Evolutionary conservation across 257 asterid species (phyloP).

Genomic region (Ballota nigra): DNA sequence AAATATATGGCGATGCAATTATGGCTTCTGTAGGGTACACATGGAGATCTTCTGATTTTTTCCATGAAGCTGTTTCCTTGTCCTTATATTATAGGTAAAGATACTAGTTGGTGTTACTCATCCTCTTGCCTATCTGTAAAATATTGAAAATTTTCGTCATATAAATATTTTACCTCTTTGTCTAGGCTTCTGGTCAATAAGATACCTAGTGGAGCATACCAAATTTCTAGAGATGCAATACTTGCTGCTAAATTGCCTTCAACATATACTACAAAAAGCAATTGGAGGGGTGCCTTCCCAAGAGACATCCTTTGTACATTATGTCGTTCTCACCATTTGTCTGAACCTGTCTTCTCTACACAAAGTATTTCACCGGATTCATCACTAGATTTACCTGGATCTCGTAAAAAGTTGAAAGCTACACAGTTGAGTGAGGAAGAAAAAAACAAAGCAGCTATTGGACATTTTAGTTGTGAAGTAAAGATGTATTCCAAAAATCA

Average conservation of each 20-base stretch:
- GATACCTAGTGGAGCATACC: slow-evolving; percentile 81
- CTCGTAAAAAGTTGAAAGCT: slow-evolving; percentile 56
- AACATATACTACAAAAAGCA: slow-evolving; percentile 59
- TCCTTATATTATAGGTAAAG: slow-evolving; percentile 67
- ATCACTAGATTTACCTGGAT: slow-evolving; percentile 44
- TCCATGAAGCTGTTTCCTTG: slow-evolving; percentile 58
- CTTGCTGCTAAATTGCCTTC: slow-evolving; percentile 77
- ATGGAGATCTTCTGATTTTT: slow-evolving; percentile 73
- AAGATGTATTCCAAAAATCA: slow-evolving; percentile 57
- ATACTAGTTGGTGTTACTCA: slow-evolving; percentile 10
- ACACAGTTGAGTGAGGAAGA: slow-evolving; percentile 36
- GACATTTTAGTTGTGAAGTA: slow-evolving; percentile 53
- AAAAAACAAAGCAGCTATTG: slow-evolving; percentile 33
- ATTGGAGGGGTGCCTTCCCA: slow-evolving; percentile 85
- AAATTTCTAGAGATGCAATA: slow-evolving; percentile 75
- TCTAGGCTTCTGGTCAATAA: slow-evolving; percentile 62
- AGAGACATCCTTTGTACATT: slow-evolving; percentile 74
- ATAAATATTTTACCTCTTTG: slow-evolving; percentile 13
- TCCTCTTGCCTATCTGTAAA: not conserved
- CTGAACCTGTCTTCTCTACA: slow-evolving; percentile 68
- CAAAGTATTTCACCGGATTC: slow-evolving; percentile 34
- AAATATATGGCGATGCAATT: slow-evolving; percentile 77
- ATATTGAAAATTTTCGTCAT: not conserved
- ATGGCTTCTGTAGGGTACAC: slow-evolving; percentile 82
- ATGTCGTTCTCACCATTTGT: slow-evolving; percentile 72